Conservation (phyloP, 352 stramenopile species). For the Phytopythium cucurbitacearum region DNA sequence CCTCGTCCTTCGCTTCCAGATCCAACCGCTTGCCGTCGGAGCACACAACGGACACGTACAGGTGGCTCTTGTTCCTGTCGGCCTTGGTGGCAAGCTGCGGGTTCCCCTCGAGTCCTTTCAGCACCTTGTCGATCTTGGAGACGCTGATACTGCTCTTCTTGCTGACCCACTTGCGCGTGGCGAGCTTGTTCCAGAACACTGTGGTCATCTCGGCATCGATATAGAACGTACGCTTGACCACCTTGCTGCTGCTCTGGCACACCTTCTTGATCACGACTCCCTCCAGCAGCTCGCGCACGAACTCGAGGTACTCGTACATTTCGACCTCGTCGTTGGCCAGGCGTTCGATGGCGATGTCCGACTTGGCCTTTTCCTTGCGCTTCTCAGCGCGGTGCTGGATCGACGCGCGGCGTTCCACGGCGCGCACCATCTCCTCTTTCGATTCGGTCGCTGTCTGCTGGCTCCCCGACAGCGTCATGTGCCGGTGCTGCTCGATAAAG, state of each 20-base stretch:
- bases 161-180: conserved; percentile 32
- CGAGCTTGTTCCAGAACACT: conserved; percentile 55
- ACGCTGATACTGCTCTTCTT: conserved; percentile 50
- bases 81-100: conserved; percentile 19
- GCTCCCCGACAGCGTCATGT: conserved; percentile 1
- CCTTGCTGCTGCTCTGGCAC: conserved; percentile 52
- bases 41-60: conserved; percentile 46
- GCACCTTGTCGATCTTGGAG: conserved; percentile 36
- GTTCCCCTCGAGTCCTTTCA: conserved; percentile 39
- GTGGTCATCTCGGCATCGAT: conserved; percentile 40
- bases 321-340: conserved; percentile 56
- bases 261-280: conserved; percentile 60
- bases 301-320: conserved; percentile 71
- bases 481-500: conserved; percentile 3
- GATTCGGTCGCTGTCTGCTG: conserved; percentile 1
- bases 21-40: conserved; percentile 43
- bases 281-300: conserved; percentile 55
- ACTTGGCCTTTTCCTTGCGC: conserved; percentile 33
- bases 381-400: conserved; percentile 46
- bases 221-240: conserved; percentile 57
- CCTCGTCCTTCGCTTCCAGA: conserved; percentile 47
- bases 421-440: conserved; percentile 26
- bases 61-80: conserved; percentile 19
- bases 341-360: conserved; percentile 64
- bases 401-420: conserved; percentile 32